Conservation (phyloP, 192 early-diverging fungal genomes). For the Backusella westeae region DNA sequence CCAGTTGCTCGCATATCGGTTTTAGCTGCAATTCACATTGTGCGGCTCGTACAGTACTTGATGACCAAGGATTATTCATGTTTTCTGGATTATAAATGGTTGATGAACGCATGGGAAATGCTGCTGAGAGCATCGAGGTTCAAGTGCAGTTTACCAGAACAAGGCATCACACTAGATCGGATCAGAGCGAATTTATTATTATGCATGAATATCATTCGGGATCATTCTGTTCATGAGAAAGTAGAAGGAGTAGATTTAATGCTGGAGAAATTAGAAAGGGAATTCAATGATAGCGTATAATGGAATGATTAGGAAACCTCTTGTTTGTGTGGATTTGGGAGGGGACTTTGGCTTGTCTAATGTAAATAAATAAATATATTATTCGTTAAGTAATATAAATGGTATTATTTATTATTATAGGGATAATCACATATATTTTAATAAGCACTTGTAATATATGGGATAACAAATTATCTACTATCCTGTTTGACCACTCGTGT, state of each 20-base stretch:
- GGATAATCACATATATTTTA: too few species aligned
- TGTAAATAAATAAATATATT: too few species aligned
- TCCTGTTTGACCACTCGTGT: too few species aligned
- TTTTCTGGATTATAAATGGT: conserved; percentile 1
- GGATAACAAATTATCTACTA: too few species aligned
- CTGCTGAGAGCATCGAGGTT: neutral
- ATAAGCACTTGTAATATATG: too few species aligned
- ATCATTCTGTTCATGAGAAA: neutral
- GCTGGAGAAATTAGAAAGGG: neutral
- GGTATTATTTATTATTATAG: too few species aligned
- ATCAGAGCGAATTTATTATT: neutral
- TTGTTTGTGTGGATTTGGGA: too few species aligned
- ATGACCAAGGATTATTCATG: neutral
- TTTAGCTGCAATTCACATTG: neutral
- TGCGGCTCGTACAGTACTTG: neutral
- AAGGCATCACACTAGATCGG: neutral
- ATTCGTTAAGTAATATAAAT: too few species aligned
- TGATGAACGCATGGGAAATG: conserved; percentile 2
- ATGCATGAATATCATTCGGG: neutral
- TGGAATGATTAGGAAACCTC: neutral
- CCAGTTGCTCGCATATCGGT: neutral
- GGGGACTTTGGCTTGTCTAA: too few species aligned
- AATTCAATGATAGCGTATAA: neutral
- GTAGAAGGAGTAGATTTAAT: neutral
- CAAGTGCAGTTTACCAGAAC: neutral